A percentile compares a stretch with the other conserved stretches of the same genome.
phyloP scores from a whole-genome alignment of 441 rosid genomes.

The Aleurites moluccanus region DNA sequence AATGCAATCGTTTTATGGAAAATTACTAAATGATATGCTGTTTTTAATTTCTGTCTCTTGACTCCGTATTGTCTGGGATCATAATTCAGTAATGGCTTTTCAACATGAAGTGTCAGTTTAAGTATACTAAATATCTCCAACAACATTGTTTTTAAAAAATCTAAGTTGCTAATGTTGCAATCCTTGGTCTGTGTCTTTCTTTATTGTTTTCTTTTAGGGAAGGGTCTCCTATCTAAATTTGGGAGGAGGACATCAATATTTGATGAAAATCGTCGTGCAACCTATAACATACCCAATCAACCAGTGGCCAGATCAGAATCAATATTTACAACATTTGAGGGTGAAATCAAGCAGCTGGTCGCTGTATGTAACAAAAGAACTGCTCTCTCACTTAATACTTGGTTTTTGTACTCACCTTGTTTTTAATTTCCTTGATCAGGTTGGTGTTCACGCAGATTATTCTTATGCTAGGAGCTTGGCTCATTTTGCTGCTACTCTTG shows the following conservation, averaged over 20 bases:
- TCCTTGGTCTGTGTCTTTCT: not conserved
- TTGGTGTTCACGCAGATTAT: constrained; percentile 87
- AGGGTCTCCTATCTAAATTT: constrained; percentile 51
- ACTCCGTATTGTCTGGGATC: not conserved
- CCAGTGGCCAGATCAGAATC: constrained; percentile 57
- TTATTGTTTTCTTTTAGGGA: constrained; percentile 43
- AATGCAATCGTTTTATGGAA: not conserved
- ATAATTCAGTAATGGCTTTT: constrained; percentile 3
- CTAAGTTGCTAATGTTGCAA: constrained; percentile 9
- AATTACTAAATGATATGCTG: not conserved
- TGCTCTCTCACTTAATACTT: constrained; percentile 7
- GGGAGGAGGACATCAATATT: constrained; percentile 51
- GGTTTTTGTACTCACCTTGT: constrained; percentile 10
- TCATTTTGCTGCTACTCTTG: constrained; percentile 88
- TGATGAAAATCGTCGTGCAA: constrained; percentile 78
- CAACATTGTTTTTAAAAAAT: not conserved
- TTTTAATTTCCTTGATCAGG: constrained; percentile 43
- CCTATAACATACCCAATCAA: constrained; percentile 57
- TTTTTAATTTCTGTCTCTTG: not conserved
- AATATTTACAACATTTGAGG: constrained; percentile 79
- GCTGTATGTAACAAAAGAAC: constrained; percentile 54
- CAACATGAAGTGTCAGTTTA: not conserved
- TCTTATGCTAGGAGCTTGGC: constrained; percentile 95
- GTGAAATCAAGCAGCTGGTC: constrained; percentile 85
- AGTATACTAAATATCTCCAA: not conserved